Base-by-base conservation (phyloP, 139 green algal species). In the Edaphochlamys debaryana region DNA sequence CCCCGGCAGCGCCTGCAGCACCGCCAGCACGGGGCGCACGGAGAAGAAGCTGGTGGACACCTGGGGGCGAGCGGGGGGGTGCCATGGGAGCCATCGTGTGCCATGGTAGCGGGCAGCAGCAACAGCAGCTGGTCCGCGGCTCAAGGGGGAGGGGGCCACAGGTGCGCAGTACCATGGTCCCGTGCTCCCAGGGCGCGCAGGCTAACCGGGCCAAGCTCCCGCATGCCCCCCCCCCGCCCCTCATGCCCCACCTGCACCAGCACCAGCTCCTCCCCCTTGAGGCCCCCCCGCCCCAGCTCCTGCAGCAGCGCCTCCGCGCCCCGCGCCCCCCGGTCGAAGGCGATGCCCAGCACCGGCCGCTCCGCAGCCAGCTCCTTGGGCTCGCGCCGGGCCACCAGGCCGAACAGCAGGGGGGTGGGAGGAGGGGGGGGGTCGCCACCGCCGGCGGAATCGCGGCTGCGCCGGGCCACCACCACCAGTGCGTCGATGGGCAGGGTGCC, bases 161-260 rank as follows among this genome's bases (percentile, higher is more conserved):
- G n/a, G n/a, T n/a, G n/a, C n/a, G n/a, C n/a, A n/a, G n/a, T n/a
- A n/a, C n/a, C n/a, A n/a, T n/a, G n/a, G n/a, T n/a, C n/a, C n/a
- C n/a, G n/a, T n/a, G n/a, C n/a, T n/a, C n/a, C n/a, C n/a, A n/a
- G n/a, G n/a, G n/a, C n/a, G n/a, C n/a, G n/a, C n/a, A n/a, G n/a
- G n/a, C n/a, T n/a, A n/a, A n/a, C n/a, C n/a, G n/a, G n/a, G n/a
- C n/a, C n/a, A n/a, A n/a, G n/a, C n/a, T n/a, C n/a, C n/a, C n/a
- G n/a, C n/a, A n/a, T n/a, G n/a, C n/a, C n/a, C n/a, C n/a, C n/a
- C n/a, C n/a, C n/a, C n/a, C n/a, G n/a, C n/a, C n/a, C n/a, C n/a
- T n/a, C n/a, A n/a, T n/a, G 41, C 32, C 79, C 23, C 68, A 91
- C 87, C 84, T 91, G 84, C 40, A 92, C 82, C 56, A 90, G 76